phyloP scores from a whole-genome alignment of 164 flowering plant genomes.

The Annona squamosa region DNA sequence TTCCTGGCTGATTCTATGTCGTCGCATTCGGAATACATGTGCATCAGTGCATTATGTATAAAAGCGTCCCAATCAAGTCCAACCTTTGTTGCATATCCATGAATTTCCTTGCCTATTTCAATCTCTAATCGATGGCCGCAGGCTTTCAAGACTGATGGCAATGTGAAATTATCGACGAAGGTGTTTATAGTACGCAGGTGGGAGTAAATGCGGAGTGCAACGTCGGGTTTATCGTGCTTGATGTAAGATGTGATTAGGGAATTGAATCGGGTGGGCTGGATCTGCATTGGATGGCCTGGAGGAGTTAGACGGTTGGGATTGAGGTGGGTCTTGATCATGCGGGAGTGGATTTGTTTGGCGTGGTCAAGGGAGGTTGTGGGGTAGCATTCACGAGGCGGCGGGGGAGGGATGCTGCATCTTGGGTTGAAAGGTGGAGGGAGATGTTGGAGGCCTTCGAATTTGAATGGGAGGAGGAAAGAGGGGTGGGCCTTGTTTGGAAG shows the following conservation, averaged over 20 bases:
- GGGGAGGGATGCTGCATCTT: slow-evolving; percentile 7
- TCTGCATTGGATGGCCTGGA: background rate
- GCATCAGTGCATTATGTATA: slow-evolving; percentile 40
- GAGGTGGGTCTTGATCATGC: slow-evolving; percentile 37
- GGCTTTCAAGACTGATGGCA: slow-evolving; percentile 52
- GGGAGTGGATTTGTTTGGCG: slow-evolving; percentile 51
- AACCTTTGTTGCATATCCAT: slow-evolving; percentile 37
- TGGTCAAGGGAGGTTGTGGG: slow-evolving; percentile 24
- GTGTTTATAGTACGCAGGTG: slow-evolving; percentile 29
- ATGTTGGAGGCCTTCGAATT: slow-evolving; percentile 15
- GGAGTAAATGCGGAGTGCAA: slow-evolving; percentile 33
- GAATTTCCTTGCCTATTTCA: slow-evolving; percentile 40
- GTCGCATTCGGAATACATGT: slow-evolving; percentile 41
- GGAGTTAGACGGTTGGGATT: slow-evolving; percentile 13
- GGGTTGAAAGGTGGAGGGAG: slow-evolving; percentile 11
- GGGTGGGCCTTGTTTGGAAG: slow-evolving; percentile 17
- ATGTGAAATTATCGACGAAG: slow-evolving; percentile 33
- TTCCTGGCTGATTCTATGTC: slow-evolving; percentile 18
- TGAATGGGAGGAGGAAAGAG: slow-evolving; percentile 20
- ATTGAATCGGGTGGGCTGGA: slow-evolving; percentile 29
- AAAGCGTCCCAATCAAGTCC: slow-evolving; percentile 42
- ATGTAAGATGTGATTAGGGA: slow-evolving; percentile 39
- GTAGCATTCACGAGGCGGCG: background rate
- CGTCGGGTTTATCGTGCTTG: slow-evolving; percentile 26
- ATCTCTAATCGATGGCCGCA: slow-evolving; percentile 26